A percentile compares a stretch with the other conserved stretches of the same genome.
These are phyloP conservation scores for Hypoxylon sp. DNA, from an alignment of 2,329 filamentous ascomycete genomes.

Conservation along the genomic window DNA sequence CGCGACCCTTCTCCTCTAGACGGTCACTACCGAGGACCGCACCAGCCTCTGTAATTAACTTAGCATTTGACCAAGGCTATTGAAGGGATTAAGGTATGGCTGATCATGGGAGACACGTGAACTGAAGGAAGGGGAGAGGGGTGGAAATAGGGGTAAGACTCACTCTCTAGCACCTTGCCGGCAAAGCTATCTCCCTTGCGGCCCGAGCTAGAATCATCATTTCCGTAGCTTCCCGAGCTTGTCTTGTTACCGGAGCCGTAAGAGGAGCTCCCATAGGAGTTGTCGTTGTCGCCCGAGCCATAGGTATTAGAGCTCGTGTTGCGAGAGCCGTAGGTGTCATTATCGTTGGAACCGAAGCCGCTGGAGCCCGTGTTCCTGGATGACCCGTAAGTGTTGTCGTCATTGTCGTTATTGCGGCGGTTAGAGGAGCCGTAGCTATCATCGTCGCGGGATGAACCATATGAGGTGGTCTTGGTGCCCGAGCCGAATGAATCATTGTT, in stretches of 20 bases:
- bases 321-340: constrained; percentile 40
- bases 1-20: constrained; percentile 64
- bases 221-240: constrained; percentile 37
- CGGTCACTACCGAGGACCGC: constrained; percentile 63
- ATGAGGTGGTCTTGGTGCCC: not conserved
- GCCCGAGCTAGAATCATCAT: constrained; percentile 31
- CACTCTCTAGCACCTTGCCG: constrained; percentile 71
- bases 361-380: constrained; percentile 22
- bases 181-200: constrained; percentile 62
- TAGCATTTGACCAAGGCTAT: constrained; percentile 8
- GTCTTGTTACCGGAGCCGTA: constrained; percentile 40
- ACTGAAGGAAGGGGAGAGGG: not conserved
- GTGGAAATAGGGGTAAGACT: constrained; percentile 15
- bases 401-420: constrained; percentile 20
- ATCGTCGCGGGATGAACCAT: constrained; percentile 23
- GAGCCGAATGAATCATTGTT: constrained; percentile 5
- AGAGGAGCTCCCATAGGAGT: constrained; percentile 40
- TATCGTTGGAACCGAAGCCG: constrained; percentile 35
- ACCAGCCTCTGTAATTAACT: constrained; percentile 60
- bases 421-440: constrained; percentile 25
- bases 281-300: constrained; percentile 53
- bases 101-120: not conserved
- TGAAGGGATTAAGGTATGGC: not conserved
- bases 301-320: constrained; percentile 41
- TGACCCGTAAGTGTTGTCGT: constrained; percentile 8